Base-by-base conservation (phyloP, 768 basidiomycete genomes). In the Termitomyces sp. region DNA sequence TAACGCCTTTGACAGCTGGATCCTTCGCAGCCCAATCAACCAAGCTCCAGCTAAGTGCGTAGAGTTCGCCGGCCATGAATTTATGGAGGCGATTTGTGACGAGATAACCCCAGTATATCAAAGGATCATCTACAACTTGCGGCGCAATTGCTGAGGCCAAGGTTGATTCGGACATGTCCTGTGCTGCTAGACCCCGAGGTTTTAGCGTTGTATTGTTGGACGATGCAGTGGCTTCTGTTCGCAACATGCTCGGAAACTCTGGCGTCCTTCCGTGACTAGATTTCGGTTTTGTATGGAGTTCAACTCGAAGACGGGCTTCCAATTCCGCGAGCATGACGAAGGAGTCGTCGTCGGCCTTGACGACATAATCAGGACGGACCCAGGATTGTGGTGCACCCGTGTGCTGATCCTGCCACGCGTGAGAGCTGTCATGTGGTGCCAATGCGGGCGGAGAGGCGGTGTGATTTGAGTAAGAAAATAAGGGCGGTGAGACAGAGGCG, bases 11-110 rank as follows among this genome's bases (percentile, higher is more conserved):
- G 38, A 95, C 81, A 8, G 77, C 75, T 6, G 87, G 80, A 62
- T 94, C 91, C 57, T 82, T 86, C n/a, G 92, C 85, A 13, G 93
- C 80, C 89, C 92, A 96, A 64, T 89, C 82, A 36, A 94, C 92
- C 61, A 98, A 80, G 68, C 89, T 89, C 84, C 90, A 92, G 53
- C 90, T 94, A 36, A 98, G 78, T 7, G 88, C 94, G 73, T 98
- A 98, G 61, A 94, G 75, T 74, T 98, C 95, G 18, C 96, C 96
- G 3, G 86, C 96, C 96, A 98, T 97, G 75, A 97, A 98, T 42
- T 84, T 80, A 68, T 94, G 89, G 67, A 95, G 87, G 24, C 86
- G 78, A 68, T 95, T 91, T 64, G 93, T 94, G 45, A 97, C 90
- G 39, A 96, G 86, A 70, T 93, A 94, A 2, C 91, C 91, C 91